Conservation (phyloP, 257 asterid species). For the Eucommia ulmoides region DNA sequence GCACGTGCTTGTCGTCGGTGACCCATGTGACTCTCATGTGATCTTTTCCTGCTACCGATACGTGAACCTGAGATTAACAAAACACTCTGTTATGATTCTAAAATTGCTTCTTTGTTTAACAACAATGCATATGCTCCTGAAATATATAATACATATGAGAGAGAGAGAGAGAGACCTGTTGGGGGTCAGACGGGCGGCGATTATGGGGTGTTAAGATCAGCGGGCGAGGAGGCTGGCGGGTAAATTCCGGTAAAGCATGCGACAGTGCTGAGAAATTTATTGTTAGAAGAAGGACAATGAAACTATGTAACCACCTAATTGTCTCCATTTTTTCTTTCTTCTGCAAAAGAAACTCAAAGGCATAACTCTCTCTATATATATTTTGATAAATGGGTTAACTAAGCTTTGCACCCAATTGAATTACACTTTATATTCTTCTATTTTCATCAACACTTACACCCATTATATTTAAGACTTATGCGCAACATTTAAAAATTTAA, state of each 20-base stretch:
- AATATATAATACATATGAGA: neutral
- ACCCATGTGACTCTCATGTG: constrained; percentile 70
- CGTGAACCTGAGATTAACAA: constrained; percentile 41
- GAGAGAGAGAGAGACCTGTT: constrained; percentile 35
- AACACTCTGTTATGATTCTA: neutral
- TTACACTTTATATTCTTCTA: too few species aligned
- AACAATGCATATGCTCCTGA: neutral
- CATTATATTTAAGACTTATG: too few species aligned
- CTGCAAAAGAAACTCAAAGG: too few species aligned
- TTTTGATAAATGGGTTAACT: too few species aligned
- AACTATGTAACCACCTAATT: too few species aligned
- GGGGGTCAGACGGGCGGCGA: constrained; percentile 50
- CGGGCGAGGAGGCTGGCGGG: constrained; percentile 55
- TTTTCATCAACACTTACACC: too few species aligned
- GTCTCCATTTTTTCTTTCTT: too few species aligned
- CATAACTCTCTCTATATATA: too few species aligned
- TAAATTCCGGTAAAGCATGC: constrained; percentile 47
- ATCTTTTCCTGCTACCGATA: constrained; percentile 64
- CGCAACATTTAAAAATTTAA: too few species aligned
- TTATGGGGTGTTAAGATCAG: constrained; percentile 23
- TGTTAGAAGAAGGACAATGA: too few species aligned
- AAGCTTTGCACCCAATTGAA: too few species aligned
- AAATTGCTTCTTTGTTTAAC: neutral
- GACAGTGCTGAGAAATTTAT: too few species aligned
- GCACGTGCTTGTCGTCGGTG: constrained; percentile 26